Percentiles rank a stretch among this genome's conserved stretches.
Evolutionary conservation across 2,329 filamentous ascomycete species (phyloP).

Genomic region (Epichloe festucae): DNA sequence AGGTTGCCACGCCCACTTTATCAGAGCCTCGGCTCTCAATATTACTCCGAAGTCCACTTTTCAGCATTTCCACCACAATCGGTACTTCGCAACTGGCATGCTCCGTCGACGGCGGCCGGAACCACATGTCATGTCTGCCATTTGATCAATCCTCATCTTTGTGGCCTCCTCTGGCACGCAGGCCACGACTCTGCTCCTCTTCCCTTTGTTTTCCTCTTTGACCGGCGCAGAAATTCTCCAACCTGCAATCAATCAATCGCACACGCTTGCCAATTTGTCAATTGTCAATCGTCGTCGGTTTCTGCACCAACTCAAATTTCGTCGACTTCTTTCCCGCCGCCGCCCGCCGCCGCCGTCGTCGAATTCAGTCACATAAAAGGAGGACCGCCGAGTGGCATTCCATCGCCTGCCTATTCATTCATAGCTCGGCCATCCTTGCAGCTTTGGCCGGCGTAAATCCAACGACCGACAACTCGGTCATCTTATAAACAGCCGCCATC

Average conservation of each 20-base stretch:
- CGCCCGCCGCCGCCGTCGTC: background rate
- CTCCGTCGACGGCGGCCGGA: constrained; percentile 4
- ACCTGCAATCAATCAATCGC: background rate
- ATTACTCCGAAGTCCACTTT: background rate
- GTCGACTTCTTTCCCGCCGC: background rate
- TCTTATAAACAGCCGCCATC: background rate
- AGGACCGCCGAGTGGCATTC: background rate
- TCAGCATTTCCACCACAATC: background rate
- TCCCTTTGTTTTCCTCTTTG: background rate
- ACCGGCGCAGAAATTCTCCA: background rate
- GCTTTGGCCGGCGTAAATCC: background rate
- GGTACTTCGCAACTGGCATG: constrained; percentile 1
- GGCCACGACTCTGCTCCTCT: background rate
- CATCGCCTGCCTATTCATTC: background rate
- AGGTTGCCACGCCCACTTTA: background rate
- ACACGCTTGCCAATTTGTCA: background rate
- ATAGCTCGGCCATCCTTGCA: background rate
- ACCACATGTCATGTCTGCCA: constrained; percentile 10
- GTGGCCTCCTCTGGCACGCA: constrained; percentile 3
- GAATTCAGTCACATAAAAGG: background rate
- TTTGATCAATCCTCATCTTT: constrained; percentile 1
- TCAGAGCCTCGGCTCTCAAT: constrained; percentile 2
- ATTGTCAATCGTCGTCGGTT: background rate
- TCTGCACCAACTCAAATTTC: background rate
- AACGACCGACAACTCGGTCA: background rate